Evolutionary conservation across 2,329 filamentous ascomycete species (phyloP), one percentile per base, ranked within the genome.

Genomic region (Calonectria multiphialidica): DNA sequence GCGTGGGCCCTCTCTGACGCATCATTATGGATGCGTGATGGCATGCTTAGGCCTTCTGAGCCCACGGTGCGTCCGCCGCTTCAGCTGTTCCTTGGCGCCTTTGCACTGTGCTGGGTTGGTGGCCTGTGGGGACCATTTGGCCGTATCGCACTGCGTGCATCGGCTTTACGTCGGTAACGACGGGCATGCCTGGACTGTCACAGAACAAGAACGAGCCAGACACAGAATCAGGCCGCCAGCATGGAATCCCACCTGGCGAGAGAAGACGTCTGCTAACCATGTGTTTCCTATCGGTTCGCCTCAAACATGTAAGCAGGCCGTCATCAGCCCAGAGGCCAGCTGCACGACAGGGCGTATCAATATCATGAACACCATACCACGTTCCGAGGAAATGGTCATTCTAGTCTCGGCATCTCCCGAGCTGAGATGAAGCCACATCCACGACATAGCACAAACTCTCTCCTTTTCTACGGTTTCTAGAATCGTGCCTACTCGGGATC

Each of bases 1-100:
- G 47, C 62, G 45, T 67, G 65, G 65, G 50, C 50, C 64, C 64
- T 59, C 57, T 61, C 37, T 44, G 40, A 61, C 57, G 57, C 57
- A 61, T 61, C 57, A 44, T 61, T 44, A 61, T 61, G 57, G 40
- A 61, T 30, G 23, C 57, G 57, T 61, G 57, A 61, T 61, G 57
- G 57, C 57, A 61, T 61, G 57, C 57, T 61, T 61, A 44, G 35
- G 57, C 35, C 35, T 30, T 61, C 37, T 28, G 57, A 44, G 57
- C 50, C 50, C 50, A 37, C 50, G 50, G 50, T 30, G 40, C 57
- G 40, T 44, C 57, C 57, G 57, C 57, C 45, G 53, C 57, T 37
- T 8, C 50, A 57, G 50, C 30, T 37, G n/a, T 9, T n/a, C 50
- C 16, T 25, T 37, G 35, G 30, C 50, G 4, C 18, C 42, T 21